Percentiles rank a stretch among this genome's conserved stretches.
Evolutionary conservation across 805 yeast genomes (phyloP).

Genomic region (Yarrowia osloensis): DNA sequence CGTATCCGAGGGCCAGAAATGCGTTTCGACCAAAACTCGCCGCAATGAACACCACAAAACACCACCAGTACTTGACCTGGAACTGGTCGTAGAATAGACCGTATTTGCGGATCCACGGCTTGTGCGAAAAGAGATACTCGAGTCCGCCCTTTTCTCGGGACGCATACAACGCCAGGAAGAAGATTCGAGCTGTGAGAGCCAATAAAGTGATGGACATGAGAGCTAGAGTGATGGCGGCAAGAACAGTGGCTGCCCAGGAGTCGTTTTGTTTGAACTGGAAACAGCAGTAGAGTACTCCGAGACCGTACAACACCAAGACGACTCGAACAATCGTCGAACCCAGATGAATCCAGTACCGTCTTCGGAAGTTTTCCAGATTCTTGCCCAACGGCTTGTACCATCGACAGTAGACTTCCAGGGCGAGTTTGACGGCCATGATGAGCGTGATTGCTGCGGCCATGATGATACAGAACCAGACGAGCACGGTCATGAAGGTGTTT

Average conservation of each 20-base stretch:
- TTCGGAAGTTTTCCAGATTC: slow-evolving; percentile 36
- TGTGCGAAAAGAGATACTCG: slow-evolving; percentile 38
- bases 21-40: slow-evolving; percentile 41
- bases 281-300: slow-evolving; percentile 41
- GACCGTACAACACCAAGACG: slow-evolving; percentile 41
- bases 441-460: slow-evolving; percentile 36
- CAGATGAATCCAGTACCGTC: slow-evolving; percentile 36
- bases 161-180: slow-evolving; percentile 38
- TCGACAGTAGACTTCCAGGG: slow-evolving; percentile 36
- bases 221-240: slow-evolving; percentile 41
- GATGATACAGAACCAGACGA: slow-evolving; percentile 42
- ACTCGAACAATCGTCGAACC: slow-evolving; percentile 39
- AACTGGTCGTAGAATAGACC: slow-evolving; percentile 44
- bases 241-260: slow-evolving; percentile 40
- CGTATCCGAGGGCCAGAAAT: slow-evolving; percentile 42
- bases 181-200: slow-evolving; percentile 38
- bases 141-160: slow-evolving; percentile 35
- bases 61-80: slow-evolving; percentile 42
- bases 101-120: slow-evolving; percentile 41
- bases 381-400: slow-evolving; percentile 19
- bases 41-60: slow-evolving; percentile 37
- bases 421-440: slow-evolving; percentile 37
- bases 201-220: slow-evolving; percentile 37
- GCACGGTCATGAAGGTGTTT: slow-evolving; percentile 41
- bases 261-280: slow-evolving; percentile 42